Evolutionary conservation across 768 basidiomycete species (phyloP).

Genomic region (Russula emetica): DNA sequence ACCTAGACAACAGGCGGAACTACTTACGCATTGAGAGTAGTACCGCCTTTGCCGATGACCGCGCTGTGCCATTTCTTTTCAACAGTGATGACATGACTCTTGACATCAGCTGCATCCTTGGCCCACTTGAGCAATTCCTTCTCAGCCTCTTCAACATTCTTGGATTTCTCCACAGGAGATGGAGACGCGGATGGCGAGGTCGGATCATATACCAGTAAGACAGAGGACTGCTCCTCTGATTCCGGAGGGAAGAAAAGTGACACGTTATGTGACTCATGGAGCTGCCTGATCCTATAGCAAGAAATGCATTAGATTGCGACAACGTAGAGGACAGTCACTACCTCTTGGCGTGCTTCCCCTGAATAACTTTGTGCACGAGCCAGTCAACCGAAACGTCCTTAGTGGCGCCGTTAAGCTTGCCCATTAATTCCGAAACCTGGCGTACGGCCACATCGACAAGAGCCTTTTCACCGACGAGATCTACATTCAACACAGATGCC

Average conservation of each 20-base stretch:
- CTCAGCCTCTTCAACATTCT: slow-evolving; percentile 73
- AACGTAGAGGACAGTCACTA: slow-evolving; percentile 32
- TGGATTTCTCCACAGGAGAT: slow-evolving; percentile 68
- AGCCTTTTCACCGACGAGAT: slow-evolving; percentile 73
- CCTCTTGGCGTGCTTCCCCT: slow-evolving; percentile 83
- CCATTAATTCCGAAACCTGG: slow-evolving; percentile 69
- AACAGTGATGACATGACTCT: slow-evolving; percentile 67
- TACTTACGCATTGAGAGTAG: slow-evolving; percentile 79
- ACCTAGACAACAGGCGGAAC: slow-evolving; percentile 1
- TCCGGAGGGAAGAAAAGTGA: slow-evolving; percentile 86
- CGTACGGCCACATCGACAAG: slow-evolving; percentile 70
- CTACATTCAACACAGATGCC: slow-evolving; percentile 63
- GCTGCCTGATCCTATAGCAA: slow-evolving; percentile 61
- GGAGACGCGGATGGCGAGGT: slow-evolving; percentile 56
- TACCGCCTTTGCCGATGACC: slow-evolving; percentile 76
- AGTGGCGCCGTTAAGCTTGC: slow-evolving; percentile 73
- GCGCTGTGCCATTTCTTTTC: slow-evolving; percentile 91
- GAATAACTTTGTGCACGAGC: slow-evolving; percentile 79
- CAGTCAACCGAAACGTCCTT: slow-evolving; percentile 77
- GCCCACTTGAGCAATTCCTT: slow-evolving; percentile 73
- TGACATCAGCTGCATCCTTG: slow-evolving; percentile 83
- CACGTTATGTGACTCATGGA: slow-evolving; percentile 80
- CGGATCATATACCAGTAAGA: slow-evolving; percentile 85
- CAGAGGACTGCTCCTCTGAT: slow-evolving; percentile 63
- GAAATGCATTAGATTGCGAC: slow-evolving; percentile 12